Percentiles rank a stretch among this genome's conserved stretches.
phyloP scores from a whole-genome alignment of 2,329 filamentous ascomycete genomes.

The Geosmithia morbida region DNA sequence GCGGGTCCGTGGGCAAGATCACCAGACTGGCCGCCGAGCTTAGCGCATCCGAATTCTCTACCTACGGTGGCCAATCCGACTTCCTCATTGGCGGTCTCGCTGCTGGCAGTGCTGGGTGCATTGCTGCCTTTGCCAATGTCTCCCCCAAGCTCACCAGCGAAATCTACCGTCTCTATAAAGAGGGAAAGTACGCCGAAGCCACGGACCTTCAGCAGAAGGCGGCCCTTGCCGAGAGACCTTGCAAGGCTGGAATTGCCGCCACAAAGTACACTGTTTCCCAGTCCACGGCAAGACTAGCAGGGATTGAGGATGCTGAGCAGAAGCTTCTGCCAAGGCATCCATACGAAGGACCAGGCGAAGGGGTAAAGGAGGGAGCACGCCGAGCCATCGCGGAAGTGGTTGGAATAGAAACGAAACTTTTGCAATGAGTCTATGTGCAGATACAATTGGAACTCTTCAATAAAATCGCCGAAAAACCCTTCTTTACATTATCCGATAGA shows the following conservation, averaged over 20 bases:
- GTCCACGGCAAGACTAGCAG: conserved; percentile 42
- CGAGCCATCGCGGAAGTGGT: conserved; percentile 25
- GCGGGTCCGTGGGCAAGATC: conserved; percentile 46
- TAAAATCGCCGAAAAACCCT: too few species aligned
- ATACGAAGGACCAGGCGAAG: conserved; percentile 35
- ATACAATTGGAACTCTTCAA: too few species aligned
- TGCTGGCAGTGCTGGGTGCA: conserved; percentile 43
- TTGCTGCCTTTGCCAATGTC: conserved; percentile 49
- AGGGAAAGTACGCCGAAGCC: conserved; percentile 43
- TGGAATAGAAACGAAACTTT: conserved; percentile 21
- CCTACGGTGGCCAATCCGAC: conserved; percentile 60
- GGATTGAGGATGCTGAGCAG: conserved; percentile 42
- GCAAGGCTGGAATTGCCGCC: conserved; percentile 50
- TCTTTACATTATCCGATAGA: not conserved
- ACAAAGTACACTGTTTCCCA: conserved; percentile 55
- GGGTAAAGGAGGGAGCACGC: conserved; percentile 25
- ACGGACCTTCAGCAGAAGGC: conserved; percentile 44
- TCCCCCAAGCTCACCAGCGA: conserved; percentile 40
- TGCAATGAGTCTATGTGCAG: not conserved
- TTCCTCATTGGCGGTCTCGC: conserved; percentile 49
- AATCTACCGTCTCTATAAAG: conserved; percentile 47
- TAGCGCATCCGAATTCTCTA: conserved; percentile 16
- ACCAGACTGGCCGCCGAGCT: conserved; percentile 31
- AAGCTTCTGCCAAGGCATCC: conserved; percentile 45
- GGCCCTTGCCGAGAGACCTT: conserved; percentile 49